These are phyloP conservation scores for Trichophaea hybrida DNA, from an alignment of 2,329 filamentous ascomycete species.

Conservation along the genomic window DNA sequence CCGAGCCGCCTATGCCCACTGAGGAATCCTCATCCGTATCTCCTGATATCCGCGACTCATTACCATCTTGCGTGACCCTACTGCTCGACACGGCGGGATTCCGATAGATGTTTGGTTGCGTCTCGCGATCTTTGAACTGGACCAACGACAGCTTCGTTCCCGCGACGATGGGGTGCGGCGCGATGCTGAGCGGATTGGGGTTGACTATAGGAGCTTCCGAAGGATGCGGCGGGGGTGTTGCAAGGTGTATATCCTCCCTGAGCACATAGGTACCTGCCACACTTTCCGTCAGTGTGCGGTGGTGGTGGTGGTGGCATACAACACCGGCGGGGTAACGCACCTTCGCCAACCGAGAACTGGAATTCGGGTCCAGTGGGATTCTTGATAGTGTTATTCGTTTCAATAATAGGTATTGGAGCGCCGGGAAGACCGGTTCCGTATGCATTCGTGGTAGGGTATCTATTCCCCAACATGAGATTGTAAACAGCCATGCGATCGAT, in stretches of 20 bases:
- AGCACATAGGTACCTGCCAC: constrained; percentile 67
- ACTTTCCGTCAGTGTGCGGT: neutral
- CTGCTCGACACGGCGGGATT: constrained; percentile 12
- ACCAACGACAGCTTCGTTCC: constrained; percentile 76
- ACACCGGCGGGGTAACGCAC: constrained; percentile 30
- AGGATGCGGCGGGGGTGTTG: constrained; percentile 87
- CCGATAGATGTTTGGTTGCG: constrained; percentile 28
- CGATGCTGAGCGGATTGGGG: constrained; percentile 80
- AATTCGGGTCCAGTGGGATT: constrained; percentile 71
- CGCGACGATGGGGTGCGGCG: constrained; percentile 63
- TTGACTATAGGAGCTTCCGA: constrained; percentile 79
- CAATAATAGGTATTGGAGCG: constrained; percentile 60
- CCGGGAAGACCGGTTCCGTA: constrained; percentile 43
- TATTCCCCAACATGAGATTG: neutral
- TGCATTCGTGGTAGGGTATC: neutral
- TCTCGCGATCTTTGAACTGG: constrained; percentile 49
- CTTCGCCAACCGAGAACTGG: constrained; percentile 87
- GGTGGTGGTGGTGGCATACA: neutral
- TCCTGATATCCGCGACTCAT: constrained; percentile 45
- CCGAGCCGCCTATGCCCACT: constrained; percentile 32
- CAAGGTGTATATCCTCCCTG: constrained; percentile 79
- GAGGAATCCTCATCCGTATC: constrained; percentile 45
- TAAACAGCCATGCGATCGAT: neutral
- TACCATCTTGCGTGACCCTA: constrained; percentile 44
- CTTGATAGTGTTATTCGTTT: constrained; percentile 81